Base-by-base conservation (phyloP, 75 land plant species). In the Pinus taeda region DNA sequence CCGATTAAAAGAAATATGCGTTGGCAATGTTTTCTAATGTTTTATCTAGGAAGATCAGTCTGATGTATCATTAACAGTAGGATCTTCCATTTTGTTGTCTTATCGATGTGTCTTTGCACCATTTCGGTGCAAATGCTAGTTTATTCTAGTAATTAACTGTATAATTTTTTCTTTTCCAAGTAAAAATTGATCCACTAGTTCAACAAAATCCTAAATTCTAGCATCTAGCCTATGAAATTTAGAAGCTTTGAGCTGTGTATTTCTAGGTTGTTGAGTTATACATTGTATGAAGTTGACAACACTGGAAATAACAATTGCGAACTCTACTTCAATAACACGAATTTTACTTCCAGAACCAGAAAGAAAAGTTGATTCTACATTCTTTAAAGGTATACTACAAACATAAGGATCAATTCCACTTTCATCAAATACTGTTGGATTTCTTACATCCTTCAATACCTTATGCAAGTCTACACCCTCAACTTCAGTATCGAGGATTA, bases 141-240 rank as follows among this genome's bases (percentile, higher is more conserved):
- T 61, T 30, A 84, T 80, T 49, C 78, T 80, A 37, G 74, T 4
- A 62, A 82, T 57, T 37, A 84, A 83, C 30, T 82, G 72, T 42
- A 67, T 14, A 17, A 30, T 30, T 30, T 74, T 30, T 45, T 72
- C 57, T 70, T 83, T 77, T 37, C 81, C 70, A 66, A 75, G 79
- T 15, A 84, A 58, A 57, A 83, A 74, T 15, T 65, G 57, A 59
- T 84, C 84, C n/a, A 63, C 56, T 60, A 74, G 57, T 15, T 21
- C 49, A n/a, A 71, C 65, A 18, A 84, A 76, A 57, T 60, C 57
- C 20, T 9, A 26, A 66, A 84, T 71, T 36, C 39, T 57, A 22
- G 36, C 42, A 73, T 74, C 77, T 56, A 73, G 36, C 14, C 53
- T 73, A 14, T 73, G 30, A 24, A 22, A 7, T 18, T 76, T 58